Evolutionary conservation across 1,284 basidiomycete genomes (phyloP).

Genomic region (Leccinum subspadiceum): DNA sequence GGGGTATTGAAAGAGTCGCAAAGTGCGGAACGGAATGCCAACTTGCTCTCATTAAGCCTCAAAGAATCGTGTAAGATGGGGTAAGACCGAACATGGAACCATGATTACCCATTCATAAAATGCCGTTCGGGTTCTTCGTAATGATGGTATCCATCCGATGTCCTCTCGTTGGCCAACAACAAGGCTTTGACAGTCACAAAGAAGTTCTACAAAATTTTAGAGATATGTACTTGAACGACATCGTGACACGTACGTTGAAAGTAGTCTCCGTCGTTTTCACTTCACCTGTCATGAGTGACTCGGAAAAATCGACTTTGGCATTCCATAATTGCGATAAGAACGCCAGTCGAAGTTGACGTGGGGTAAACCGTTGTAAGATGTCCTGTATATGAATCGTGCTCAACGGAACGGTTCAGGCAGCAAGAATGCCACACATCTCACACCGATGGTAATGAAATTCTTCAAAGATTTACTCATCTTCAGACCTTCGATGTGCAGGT

Average conservation of each 20-base stretch:
- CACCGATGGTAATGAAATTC: constrained; percentile 98
- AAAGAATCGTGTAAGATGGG: constrained; percentile 11
- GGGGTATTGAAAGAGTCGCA: constrained; percentile 99
- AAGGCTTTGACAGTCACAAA: constrained; percentile 88
- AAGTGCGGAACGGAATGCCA: constrained; percentile 83
- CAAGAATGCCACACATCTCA: constrained; percentile 40
- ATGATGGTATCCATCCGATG: constrained; percentile 59
- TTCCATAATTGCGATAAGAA: constrained; percentile 95
- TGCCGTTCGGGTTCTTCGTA: constrained; percentile 67
- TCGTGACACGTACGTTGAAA: constrained; percentile 68
- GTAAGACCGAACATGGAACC: constrained; percentile 14
- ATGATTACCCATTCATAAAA: constrained; percentile 57
- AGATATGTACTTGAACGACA: neutral
- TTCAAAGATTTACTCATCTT: constrained; percentile 99
- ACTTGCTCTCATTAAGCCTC: constrained; percentile 77
- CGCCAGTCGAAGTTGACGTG: constrained; percentile 91
- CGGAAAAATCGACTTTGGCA: constrained; percentile 92
- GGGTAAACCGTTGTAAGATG: constrained; percentile 82
- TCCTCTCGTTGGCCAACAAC: constrained; percentile 46
- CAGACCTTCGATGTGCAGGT: constrained; percentile 96
- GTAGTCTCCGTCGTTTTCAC: constrained; percentile 84
- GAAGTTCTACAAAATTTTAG: constrained; percentile 76
- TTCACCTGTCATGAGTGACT: constrained; percentile 85
- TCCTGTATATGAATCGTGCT: constrained; percentile 52
- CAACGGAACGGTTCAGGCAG: constrained; percentile 4